phyloP scores from a whole-genome alignment of 495 filamentous ascomycete genomes.

The Terfezia boudieri region DNA sequence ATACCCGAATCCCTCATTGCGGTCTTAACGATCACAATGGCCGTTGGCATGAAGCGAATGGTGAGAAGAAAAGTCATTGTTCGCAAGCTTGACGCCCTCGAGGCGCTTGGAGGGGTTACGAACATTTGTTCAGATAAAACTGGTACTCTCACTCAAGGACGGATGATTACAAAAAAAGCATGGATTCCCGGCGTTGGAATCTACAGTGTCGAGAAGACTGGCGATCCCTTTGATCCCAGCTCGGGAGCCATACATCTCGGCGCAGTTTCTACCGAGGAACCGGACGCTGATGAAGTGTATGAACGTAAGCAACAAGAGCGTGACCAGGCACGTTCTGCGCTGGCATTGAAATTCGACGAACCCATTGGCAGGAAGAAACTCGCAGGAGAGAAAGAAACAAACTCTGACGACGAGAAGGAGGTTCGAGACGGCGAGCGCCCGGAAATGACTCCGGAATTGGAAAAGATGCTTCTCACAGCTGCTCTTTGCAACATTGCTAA shows the following conservation, averaged over 20 bases:
- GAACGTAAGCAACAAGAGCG: conserved; percentile 10
- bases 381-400: conserved; percentile 9
- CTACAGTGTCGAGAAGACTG: conserved; percentile 35
- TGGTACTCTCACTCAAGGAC: conserved; percentile 57
- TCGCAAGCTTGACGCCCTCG: conserved; percentile 56
- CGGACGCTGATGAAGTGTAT: conserved; percentile 9
- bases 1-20: conserved; percentile 50
- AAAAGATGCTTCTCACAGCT: conserved; percentile 43
- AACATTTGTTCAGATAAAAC: conserved; percentile 85
- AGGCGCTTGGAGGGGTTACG: conserved; percentile 64
- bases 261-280: conserved; percentile 6
- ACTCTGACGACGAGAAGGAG: conserved; percentile 10
- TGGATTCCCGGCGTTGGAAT: conserved; percentile 46
- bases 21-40: conserved; percentile 52
- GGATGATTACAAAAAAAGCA: conserved; percentile 56
- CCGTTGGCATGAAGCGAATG: conserved; percentile 59
- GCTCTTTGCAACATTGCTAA: conserved; percentile 59
- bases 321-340: conserved; percentile 15
- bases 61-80: conserved; percentile 54
- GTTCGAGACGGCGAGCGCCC: conserved; percentile 11
- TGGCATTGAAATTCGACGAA: conserved; percentile 11
- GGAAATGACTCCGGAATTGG: conserved; percentile 27
- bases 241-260: conserved; percentile 14
- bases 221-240: conserved; percentile 35
- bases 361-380: conserved; percentile 8